phyloP scores from a whole-genome alignment of 495 filamentous ascomycete genomes.

The Hypoxylon crocopeplum region DNA sequence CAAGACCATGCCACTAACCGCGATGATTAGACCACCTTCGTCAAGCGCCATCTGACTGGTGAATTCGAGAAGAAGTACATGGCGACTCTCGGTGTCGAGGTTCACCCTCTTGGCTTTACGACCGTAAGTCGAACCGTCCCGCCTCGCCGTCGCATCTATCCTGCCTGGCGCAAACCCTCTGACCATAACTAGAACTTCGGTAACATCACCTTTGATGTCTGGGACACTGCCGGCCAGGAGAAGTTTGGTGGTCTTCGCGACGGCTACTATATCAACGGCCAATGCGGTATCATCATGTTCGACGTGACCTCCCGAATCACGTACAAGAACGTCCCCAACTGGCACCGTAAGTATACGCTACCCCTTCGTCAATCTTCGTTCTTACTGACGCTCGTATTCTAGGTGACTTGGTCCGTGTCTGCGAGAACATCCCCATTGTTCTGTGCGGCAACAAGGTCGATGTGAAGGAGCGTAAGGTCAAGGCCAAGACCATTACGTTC shows the following conservation, averaged over 20 bases:
- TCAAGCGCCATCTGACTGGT: constrained; percentile 99
- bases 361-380: neutral
- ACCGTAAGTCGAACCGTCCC: constrained; percentile 71
- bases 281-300: constrained; percentile 99
- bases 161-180: constrained; percentile 32
- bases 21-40: constrained; percentile 88
- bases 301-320: constrained; percentile 99
- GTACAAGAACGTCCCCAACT: constrained; percentile 99
- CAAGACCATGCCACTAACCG: constrained; percentile 35
- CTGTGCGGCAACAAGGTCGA: constrained; percentile 99
- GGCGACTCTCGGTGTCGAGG: constrained; percentile 98
- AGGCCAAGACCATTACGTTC: constrained; percentile 99
- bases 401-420: constrained; percentile 99
- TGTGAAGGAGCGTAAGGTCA: constrained; percentile 99
- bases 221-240: constrained; percentile 99
- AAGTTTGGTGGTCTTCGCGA: constrained; percentile 99
- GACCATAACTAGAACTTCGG: constrained; percentile 79
- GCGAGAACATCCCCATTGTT: constrained; percentile 99
- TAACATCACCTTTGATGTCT: constrained; percentile 97
- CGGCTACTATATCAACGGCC: constrained; percentile 99
- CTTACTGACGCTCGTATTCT: constrained; percentile 11
- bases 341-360: constrained; percentile 85
- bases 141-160: constrained; percentile 16
- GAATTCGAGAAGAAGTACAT: constrained; percentile 99
- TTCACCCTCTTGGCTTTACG: constrained; percentile 92